Conservation (phyloP, 2,329 filamentous ascomycete genomes). For the Remersonia thermophila region DNA sequence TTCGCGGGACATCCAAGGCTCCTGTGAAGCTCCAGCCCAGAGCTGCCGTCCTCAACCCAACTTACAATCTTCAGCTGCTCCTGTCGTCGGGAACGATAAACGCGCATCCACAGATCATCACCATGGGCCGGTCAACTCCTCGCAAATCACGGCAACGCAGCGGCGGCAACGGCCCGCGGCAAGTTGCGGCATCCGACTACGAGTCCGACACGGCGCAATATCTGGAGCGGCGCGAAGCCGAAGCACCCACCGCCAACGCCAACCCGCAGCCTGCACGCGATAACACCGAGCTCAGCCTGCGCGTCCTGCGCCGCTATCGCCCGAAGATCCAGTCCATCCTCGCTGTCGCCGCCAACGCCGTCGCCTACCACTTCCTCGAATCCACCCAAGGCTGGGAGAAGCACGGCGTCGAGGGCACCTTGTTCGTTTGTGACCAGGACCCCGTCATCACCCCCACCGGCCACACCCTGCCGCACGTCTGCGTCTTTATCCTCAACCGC, state of each 20-base stretch:
- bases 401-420: conserved; percentile 68
- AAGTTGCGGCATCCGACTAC: conserved; percentile 43
- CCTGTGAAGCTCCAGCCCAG: too few relatives aligned
- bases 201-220: conserved; percentile 51
- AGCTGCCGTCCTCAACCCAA: too few relatives aligned
- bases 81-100: too few relatives aligned
- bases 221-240: conserved; percentile 27
- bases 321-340: conserved; percentile 62
- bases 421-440: conserved; percentile 69
- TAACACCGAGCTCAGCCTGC: conserved; percentile 81
- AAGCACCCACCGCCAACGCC: conserved; percentile 22
- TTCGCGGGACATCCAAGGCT: too few relatives aligned
- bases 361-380: conserved; percentile 69
- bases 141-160: conserved; percentile 14
- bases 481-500: conserved; percentile 63
- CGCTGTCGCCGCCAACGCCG: conserved; percentile 72
- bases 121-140: conserved; percentile 34
- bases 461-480: conserved; percentile 31
- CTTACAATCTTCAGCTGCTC: too few relatives aligned
- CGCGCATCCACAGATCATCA: background rate
- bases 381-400: conserved; percentile 67
- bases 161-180: conserved; percentile 17
- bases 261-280: conserved; percentile 43
- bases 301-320: conserved; percentile 70
- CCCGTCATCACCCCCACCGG: conserved; percentile 26